Evolutionary conservation across 75 land plant species (phyloP), one percentile per base, ranked within the genome.

Genomic region (Cryptomeria japonica): DNA sequence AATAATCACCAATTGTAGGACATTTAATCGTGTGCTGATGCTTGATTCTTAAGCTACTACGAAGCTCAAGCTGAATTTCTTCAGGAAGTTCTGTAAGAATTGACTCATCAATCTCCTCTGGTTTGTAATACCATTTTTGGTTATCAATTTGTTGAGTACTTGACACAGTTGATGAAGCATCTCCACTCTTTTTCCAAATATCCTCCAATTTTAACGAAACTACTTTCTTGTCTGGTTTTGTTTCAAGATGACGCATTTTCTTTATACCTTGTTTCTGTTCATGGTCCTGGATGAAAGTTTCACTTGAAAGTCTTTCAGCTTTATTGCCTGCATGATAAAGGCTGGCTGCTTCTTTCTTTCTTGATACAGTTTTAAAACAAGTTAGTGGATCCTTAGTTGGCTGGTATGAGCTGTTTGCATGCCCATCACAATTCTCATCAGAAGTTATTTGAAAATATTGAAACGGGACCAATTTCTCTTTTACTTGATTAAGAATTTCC

Each of bases 51-150:
- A 95, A 87, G 90, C 93, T 91, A 19, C 86, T 87, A 16, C 91
- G 91, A 36, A 96, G 83, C 90, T 96, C 98, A 39, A 70, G 87
- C 75, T 93, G 98, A 75, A 96, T 93, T 87, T 96, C 95, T 36
- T 47, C 83, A 0, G 98, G 98, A 32, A 96, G 89, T 84, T 96
- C 96, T 82, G 91, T 88, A n/a, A 96, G 83, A 39, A 94, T 92
- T 58, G 90, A 58, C 16, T 90, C 90, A 53, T 96, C 98, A 83
- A 96, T 95, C 38, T 96, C 95, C 72, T 91, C 95, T 36, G 89
- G 61, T 32, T 92, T 92, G 91, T 92, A 96, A 75, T 86, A 87
- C 98, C 97, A 96, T 83, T 36, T 41, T 53, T 61, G 68, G 28
- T 41, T 1, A 82, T 84, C 87, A 28, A 83, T 88, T 87, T 84